These are phyloP conservation scores for Skeletonema marinoi DNA, from an alignment of 108 stramenopile genomes.

Conservation along the genomic window DNA sequence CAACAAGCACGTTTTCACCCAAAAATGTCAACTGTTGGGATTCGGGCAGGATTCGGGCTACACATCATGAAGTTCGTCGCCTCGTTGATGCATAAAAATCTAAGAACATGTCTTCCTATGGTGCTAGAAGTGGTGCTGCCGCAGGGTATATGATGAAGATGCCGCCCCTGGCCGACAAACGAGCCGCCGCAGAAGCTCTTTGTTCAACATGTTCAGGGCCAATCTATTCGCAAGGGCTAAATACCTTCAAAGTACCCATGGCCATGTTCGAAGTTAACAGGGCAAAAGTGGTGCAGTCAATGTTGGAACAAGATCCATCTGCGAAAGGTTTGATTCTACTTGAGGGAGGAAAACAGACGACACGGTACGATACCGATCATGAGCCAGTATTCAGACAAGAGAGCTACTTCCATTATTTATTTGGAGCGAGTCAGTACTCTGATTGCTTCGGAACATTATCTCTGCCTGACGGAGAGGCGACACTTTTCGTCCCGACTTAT, in stretches of 20 bases:
- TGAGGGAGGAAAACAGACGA: constrained; percentile 58
- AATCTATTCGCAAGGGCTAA: constrained; percentile 43
- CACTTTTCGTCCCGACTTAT: constrained; percentile 86
- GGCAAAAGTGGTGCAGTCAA: constrained; percentile 5
- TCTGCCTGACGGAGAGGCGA: constrained; percentile 55
- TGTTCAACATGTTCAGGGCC: constrained; percentile 28
- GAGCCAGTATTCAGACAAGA: constrained; percentile 93
- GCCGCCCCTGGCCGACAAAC: constrained; percentile 28
- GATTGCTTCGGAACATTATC: constrained; percentile 76
- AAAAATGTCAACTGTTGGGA: too few relatives aligned
- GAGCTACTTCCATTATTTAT: constrained; percentile 94
- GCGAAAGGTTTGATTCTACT: constrained; percentile 47
- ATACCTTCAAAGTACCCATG: constrained; percentile 46
- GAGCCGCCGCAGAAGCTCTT: not conserved
- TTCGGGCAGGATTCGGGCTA: too few relatives aligned
- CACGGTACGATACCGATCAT: constrained; percentile 85
- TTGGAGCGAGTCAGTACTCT: constrained; percentile 89
- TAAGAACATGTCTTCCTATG: not conserved
- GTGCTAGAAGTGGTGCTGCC: not conserved
- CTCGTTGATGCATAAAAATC: too few relatives aligned
- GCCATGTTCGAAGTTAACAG: constrained; percentile 43
- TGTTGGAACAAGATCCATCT: not conserved
- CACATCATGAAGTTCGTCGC: too few relatives aligned
- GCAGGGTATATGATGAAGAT: constrained; percentile 24
- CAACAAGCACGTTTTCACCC: too few relatives aligned